Conservation (phyloP, 768 basidiomycete species). For the Porphyrellus cyaneotinctus region DNA sequence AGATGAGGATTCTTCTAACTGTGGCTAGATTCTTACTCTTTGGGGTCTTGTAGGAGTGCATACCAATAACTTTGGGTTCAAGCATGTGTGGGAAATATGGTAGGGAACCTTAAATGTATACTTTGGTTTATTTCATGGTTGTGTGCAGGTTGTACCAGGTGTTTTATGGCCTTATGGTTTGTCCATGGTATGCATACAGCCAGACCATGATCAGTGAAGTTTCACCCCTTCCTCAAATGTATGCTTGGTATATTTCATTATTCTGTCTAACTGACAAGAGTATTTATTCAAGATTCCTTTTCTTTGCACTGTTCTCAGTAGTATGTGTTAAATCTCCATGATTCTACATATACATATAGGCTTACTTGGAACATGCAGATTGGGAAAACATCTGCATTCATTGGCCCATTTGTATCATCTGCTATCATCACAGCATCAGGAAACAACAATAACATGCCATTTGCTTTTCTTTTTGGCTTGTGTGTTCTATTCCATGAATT, state of each 20-base stretch:
- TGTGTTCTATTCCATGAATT: constrained; percentile 31
- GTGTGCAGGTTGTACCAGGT: constrained; percentile 58
- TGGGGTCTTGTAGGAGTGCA: constrained; percentile 81
- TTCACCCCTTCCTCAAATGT: constrained; percentile 69
- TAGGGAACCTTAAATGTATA: constrained; percentile 15
- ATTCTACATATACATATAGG: background rate
- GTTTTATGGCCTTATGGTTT: constrained; percentile 69
- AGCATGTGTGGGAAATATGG: constrained; percentile 83
- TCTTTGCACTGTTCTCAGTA: constrained; percentile 72
- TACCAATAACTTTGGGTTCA: constrained; percentile 72
- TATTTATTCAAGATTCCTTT: constrained; percentile 50
- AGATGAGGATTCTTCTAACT: background rate
- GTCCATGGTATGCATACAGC: constrained; percentile 79
- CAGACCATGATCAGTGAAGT: constrained; percentile 84
- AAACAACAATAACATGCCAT: constrained; percentile 73
- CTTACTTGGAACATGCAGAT: constrained; percentile 37
- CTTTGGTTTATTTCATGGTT: background rate
- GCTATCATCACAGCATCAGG: constrained; percentile 67
- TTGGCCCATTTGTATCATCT: constrained; percentile 70
- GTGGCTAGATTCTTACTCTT: constrained; percentile 50
- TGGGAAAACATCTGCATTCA: constrained; percentile 74
- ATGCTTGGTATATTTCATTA: constrained; percentile 10
- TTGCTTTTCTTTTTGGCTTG: constrained; percentile 69
- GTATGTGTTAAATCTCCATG: constrained; percentile 30
- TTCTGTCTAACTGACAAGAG: background rate